Evolutionary conservation across 176 grass and related monocot genomes (phyloP), one percentile per base, ranked within the genome.

Genomic region (Eragrostis curvula): DNA sequence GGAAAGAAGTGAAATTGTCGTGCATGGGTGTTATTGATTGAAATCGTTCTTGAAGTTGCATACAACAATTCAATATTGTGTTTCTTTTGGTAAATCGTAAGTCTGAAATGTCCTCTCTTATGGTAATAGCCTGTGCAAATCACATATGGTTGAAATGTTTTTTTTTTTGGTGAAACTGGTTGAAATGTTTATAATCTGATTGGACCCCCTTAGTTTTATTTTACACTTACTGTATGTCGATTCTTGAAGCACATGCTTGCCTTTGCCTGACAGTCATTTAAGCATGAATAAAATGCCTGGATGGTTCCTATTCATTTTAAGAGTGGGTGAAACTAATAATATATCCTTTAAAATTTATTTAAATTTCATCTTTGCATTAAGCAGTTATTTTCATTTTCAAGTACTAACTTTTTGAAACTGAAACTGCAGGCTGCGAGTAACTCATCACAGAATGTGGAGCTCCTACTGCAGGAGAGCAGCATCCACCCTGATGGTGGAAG

Each of bases 381-480:
- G 6, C 39, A 40, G 28, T 14, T 40, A 40, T 21, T 51, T 4
- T 1, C 7, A 52, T 15, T 49, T 63, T 27, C 3, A 55, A 50
- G 50, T 48, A 13, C 48, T 86, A 41, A 80, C n/a, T 59, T 71
- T 55, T 32, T 67, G 43, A 36, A 40, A n/a, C 24, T 43, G 51
- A 52, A 77, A 82, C 29, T 21, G 62, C 85, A 99, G 97, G 89
- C 97, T 53, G 91, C 97, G 77, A 96, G 91, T 77, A 99, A 94
- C 83, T 99, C 97, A 16, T 91, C 97, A 10, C 97, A 99, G 80
- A 96, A 95, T 66, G 93, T 99, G 65, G 97, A 95, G 73, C 97
- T 99, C 51, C 91, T 99, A 77, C 86, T 99, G 80, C 97, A 99
- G 85, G 97, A 99, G 85, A 99, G 91, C 89, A 99, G 93, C 80